Conservation (phyloP, 2,329 filamentous ascomycete genomes). For the Hymenoscyphus fraxineus region DNA sequence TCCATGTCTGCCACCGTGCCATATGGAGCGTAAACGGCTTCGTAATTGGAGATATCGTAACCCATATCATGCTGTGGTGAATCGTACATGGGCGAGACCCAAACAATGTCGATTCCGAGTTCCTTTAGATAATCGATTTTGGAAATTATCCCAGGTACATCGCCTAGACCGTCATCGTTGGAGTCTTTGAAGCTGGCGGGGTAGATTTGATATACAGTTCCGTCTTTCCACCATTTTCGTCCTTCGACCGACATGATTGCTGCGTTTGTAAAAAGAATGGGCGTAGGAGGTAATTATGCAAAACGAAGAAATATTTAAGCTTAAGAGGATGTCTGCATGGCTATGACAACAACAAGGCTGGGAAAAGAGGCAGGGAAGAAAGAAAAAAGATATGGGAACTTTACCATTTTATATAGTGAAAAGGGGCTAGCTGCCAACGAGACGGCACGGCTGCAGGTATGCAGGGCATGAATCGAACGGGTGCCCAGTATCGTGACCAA, state of each 20-base stretch:
- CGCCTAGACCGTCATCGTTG: conserved; percentile 57
- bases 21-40: conserved; percentile 61
- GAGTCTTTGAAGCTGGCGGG: conserved; percentile 55
- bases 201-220: conserved; percentile 55
- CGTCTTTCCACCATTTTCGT: conserved; percentile 53
- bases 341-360: not conserved
- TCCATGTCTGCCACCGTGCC: conserved; percentile 66
- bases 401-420: not conserved
- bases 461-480: not conserved
- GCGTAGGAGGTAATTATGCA: not conserved
- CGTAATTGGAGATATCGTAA: conserved; percentile 67
- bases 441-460: not conserved
- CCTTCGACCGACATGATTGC: conserved; percentile 15
- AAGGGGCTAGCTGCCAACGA: not conserved
- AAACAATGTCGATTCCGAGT: conserved; percentile 61
- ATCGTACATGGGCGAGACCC: conserved; percentile 64
- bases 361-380: not conserved
- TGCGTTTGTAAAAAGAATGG: not conserved
- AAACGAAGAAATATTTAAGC: not conserved
- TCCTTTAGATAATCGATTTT: conserved; percentile 58
- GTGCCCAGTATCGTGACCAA: not conserved
- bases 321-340: not conserved
- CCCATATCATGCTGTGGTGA: conserved; percentile 66
- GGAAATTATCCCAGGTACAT: conserved; percentile 57
- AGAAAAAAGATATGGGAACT: not conserved